Evolutionary conservation across 2,329 filamentous ascomycete species (phyloP).

Genomic region (Aureobasidium melanogenum): DNA sequence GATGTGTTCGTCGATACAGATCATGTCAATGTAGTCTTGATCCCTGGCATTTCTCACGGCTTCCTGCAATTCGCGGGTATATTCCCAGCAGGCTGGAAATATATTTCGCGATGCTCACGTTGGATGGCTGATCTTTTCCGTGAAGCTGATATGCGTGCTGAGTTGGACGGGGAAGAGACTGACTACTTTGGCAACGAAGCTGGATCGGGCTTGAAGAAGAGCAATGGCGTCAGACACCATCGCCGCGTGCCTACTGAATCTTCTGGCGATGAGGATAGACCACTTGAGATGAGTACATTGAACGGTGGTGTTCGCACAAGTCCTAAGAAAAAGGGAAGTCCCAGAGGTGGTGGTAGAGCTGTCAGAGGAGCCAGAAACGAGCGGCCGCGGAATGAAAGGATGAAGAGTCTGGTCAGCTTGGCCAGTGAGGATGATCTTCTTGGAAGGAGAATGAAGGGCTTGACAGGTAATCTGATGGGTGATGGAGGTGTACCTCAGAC

Average conservation of each 20-base stretch:
- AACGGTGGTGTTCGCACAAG: conserved; percentile 16
- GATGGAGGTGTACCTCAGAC: conserved; percentile 5
- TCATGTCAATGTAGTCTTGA: conserved; percentile 70
- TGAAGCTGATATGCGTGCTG: conserved; percentile 31
- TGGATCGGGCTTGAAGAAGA: not conserved
- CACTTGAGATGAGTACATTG: conserved; percentile 62
- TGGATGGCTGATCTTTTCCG: conserved; percentile 79
- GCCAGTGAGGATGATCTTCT: conserved; percentile 41
- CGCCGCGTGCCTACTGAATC: conserved; percentile 46
- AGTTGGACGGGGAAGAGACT: conserved; percentile 4
- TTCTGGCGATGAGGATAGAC: conserved; percentile 69
- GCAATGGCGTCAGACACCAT: conserved; percentile 31
- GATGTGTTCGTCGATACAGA: conserved; percentile 59
- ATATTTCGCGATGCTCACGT: conserved; percentile 65
- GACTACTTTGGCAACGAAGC: conserved; percentile 19
- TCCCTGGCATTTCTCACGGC: conserved; percentile 85
- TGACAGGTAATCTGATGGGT: conserved; percentile 33
- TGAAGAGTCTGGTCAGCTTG: conserved; percentile 36
- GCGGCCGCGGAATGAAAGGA: conserved; percentile 22
- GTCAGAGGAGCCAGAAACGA: conserved; percentile 14
- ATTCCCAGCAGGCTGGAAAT: conserved; percentile 84
- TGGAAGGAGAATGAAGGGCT: conserved; percentile 38
- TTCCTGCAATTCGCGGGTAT: conserved; percentile 86
- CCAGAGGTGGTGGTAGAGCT: conserved; percentile 12
- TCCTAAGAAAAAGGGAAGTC: conserved; percentile 6